These are phyloP conservation scores for Fraxinus ornus DNA, from an alignment of 305 asterid species.

Conservation along the genomic window DNA sequence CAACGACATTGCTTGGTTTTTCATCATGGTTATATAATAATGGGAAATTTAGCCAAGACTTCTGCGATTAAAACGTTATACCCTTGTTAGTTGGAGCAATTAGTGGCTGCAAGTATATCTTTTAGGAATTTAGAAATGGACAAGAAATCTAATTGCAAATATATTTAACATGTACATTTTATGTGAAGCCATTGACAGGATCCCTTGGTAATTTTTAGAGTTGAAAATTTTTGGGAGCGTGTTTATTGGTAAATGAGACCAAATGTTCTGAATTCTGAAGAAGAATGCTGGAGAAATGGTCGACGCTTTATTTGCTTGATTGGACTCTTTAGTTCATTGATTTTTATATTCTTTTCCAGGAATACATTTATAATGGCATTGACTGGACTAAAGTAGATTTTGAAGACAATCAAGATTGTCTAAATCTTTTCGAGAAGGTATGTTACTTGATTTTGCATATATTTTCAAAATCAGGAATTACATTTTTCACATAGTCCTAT, in stretches of 20 bases:
- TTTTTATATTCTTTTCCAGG: constrained; percentile 47
- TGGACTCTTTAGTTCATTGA: background rate
- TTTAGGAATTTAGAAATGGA: background rate
- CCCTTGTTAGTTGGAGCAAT: background rate
- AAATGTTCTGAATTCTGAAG: constrained; percentile 8
- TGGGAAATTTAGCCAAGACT: background rate
- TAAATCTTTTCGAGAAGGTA: constrained; percentile 94
- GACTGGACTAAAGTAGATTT: constrained; percentile 95
- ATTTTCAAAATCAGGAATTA: background rate
- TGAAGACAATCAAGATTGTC: constrained; percentile 95
- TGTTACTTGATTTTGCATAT: constrained; percentile 13
- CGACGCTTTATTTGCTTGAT: background rate
- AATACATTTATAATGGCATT: constrained; percentile 93
- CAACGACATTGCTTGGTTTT: background rate
- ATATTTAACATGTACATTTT: background rate
- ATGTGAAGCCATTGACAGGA: background rate
- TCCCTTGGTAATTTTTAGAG: background rate
- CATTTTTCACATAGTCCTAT: background rate
- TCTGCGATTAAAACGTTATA: background rate
- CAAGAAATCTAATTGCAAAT: background rate
- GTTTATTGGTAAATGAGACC: constrained; percentile 4
- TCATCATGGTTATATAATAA: background rate
- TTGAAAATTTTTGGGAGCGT: background rate
- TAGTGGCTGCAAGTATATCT: background rate
- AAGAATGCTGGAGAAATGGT: constrained; percentile 9